Evolutionary conservation across 2,329 filamentous ascomycete genomes (phyloP), one percentile per base, ranked within the genome.

Genomic region (Triangularia setosa): DNA sequence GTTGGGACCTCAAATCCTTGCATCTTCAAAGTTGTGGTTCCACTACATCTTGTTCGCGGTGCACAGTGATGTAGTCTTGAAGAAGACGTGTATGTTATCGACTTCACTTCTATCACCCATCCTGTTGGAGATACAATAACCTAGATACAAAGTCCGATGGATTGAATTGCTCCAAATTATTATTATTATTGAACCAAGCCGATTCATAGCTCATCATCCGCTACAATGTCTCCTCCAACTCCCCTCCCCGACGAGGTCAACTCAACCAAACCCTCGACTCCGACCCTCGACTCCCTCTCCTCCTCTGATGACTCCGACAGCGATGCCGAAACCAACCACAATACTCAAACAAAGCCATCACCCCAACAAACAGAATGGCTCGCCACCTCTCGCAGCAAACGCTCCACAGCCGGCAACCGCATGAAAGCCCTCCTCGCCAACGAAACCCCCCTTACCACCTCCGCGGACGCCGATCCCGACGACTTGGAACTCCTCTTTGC

Each of bases 391-490:
- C 89, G 93, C 65, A 81, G 86, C 69, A 91, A 87, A 76, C 89
- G 93, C 68, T 88, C 89, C 12, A 96, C 91, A 0, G 93, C 93
- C 21, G 93, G 93, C 64, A 93, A 92, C 74, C 88, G 92, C 68
- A 90, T 96, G 83, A 88, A 90, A 71, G 86, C 87, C 58, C 86
- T 96, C 74, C 81, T 95, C 55, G 87, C 90, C 61, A 88, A 89
- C 69, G 90, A 92, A 73, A 88, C 88, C 66, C 87, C 87, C 56
- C 72, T 72, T 23, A 73, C 69, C 67, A 87, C 87, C 56, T 72
- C 72, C 24, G 73, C 69, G 61, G 40, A 21, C 18, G 40, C 40
- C 12, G 40, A 48, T n/a, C 87, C 87, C 67, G 83, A 83, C 27
- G 86, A 89, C 59, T 83, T 92, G n/a, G 88, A 90, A 70, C 80